A percentile compares a stretch with the other conserved stretches of the same genome.
phyloP scores from a whole-genome alignment of 2,329 filamentous ascomycete species.

The Pseudogymnoascus sp. region DNA sequence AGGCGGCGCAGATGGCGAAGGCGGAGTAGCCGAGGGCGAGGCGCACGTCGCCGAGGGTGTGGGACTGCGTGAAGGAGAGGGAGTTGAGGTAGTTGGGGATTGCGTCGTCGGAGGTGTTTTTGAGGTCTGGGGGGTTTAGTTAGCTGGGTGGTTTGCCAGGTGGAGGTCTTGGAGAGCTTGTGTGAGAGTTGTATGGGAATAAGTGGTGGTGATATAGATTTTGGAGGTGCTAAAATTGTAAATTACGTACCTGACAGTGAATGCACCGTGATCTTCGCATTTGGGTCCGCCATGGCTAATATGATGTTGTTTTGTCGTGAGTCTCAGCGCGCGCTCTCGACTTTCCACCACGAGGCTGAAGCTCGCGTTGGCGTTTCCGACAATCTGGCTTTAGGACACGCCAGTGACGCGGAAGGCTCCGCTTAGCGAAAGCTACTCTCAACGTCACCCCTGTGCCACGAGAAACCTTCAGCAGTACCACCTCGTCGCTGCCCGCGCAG shows the following conservation, averaged over 20 bases:
- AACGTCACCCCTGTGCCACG: constrained; percentile 11
- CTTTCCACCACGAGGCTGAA: constrained; percentile 2
- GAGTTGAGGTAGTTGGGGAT: constrained; percentile 88
- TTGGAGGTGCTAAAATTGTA: neutral
- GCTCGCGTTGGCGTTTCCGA: neutral
- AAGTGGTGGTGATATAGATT: neutral
- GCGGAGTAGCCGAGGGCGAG: constrained; percentile 76
- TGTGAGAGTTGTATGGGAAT: neutral
- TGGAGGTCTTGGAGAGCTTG: neutral
- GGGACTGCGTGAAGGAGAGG: constrained; percentile 74
- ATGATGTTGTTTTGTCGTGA: constrained; percentile 9
- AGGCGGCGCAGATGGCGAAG: constrained; percentile 69
- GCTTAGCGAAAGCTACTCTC: neutral
- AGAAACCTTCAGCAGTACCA: constrained; percentile 13
- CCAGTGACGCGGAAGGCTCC: neutral
- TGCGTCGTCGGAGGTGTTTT: constrained; percentile 93
- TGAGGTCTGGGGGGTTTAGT: constrained; percentile 61
- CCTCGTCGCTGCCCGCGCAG: neutral
- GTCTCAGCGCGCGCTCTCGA: constrained; percentile 1
- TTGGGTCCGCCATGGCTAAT: constrained; percentile 23
- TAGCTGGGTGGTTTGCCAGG: constrained; percentile 7
- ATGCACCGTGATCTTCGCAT: constrained; percentile 25
- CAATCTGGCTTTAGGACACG: neutral
- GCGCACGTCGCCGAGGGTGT: constrained; percentile 73
- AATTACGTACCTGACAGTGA: constrained; percentile 23